A percentile compares a stretch with the other conserved stretches of the same genome.
These are phyloP conservation scores for Eucalyptus curtisii DNA, from an alignment of 345 rosid species.

Conservation along the genomic window DNA sequence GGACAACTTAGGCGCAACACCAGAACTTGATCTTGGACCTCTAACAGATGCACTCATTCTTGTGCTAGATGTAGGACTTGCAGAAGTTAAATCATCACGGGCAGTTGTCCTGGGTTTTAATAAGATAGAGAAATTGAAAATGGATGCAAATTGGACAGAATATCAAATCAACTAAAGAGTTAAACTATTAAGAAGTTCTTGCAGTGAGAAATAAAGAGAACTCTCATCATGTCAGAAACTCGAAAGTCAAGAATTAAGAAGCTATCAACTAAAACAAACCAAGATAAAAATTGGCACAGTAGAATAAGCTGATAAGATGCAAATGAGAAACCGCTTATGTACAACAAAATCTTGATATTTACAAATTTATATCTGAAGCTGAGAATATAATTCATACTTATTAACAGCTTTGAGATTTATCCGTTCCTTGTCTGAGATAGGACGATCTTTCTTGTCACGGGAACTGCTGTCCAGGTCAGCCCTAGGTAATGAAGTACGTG, in stretches of 20 bases:
- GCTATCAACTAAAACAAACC: neutral
- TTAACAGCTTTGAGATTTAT: slow-evolving; percentile 56
- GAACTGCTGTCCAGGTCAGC: slow-evolving; percentile 49
- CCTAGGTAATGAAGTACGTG: slow-evolving; percentile 53
- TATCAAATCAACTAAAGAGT: neutral
- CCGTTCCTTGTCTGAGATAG: slow-evolving; percentile 70
- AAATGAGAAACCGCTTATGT: neutral
- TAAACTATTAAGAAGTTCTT: neutral
- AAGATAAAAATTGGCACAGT: neutral
- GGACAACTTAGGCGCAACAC: slow-evolving; percentile 50
- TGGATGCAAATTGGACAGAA: neutral
- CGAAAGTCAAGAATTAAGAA: neutral
- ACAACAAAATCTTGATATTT: neutral
- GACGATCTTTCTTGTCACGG: slow-evolving; percentile 68
- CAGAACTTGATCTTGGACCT: slow-evolving; percentile 70
- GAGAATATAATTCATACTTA: slow-evolving; percentile 40
- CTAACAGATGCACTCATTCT: slow-evolving; percentile 54
- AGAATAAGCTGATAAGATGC: neutral
- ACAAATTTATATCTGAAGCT: neutral
- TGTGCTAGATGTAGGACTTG: slow-evolving; percentile 55
- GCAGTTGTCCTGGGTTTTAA: slow-evolving; percentile 41
- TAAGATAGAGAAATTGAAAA: neutral
- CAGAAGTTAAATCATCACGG: slow-evolving; percentile 60
- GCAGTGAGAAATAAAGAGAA: neutral
- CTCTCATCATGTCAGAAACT: neutral